Conservation (phyloP, 2,329 filamentous ascomycete species). For the Pseudogymnoascus sp. region DNA sequence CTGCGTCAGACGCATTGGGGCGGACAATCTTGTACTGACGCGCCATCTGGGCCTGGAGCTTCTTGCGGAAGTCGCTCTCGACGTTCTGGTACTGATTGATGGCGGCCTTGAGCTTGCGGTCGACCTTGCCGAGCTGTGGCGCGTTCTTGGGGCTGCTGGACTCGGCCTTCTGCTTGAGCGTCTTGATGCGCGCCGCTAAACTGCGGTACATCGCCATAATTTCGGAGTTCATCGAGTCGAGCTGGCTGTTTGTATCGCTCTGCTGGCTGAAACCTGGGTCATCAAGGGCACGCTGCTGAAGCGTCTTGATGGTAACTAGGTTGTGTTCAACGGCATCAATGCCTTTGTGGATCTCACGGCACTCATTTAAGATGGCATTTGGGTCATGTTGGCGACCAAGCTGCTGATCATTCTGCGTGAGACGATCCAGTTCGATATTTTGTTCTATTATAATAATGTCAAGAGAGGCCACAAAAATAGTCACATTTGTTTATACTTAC, state of each 20-base stretch:
- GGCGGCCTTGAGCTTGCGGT: conserved; percentile 69
- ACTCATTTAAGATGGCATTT: conserved; percentile 77
- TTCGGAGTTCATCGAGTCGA: conserved; percentile 66
- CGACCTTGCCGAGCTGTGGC: conserved; percentile 72
- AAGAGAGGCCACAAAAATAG: no score
- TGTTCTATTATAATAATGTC: no score
- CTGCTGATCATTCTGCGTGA: conserved; percentile 42
- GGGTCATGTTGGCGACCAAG: conserved; percentile 48
- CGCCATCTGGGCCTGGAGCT: conserved; percentile 73
- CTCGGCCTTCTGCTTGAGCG: conserved; percentile 74
- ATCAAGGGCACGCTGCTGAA: conserved; percentile 57
- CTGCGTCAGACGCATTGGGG: conserved; percentile 68
- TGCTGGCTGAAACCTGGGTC: conserved; percentile 64
- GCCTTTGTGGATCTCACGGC: conserved; percentile 67
- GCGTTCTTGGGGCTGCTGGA: conserved; percentile 64
- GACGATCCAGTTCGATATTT: conserved; percentile 62
- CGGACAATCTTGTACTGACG: conserved; percentile 86
- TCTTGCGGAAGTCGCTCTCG: conserved; percentile 72
- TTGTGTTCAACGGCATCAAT: conserved; percentile 67
- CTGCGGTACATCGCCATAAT: conserved; percentile 77
- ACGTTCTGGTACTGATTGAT: conserved; percentile 75
- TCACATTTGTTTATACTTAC: no score
- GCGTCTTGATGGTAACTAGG: conserved; percentile 60
- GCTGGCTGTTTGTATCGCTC: conserved; percentile 56
- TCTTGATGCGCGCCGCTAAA: conserved; percentile 70